These are phyloP conservation scores for Neurospora sp. DNA, from an alignment of 495 filamentous ascomycete species.

Conservation along the genomic window DNA sequence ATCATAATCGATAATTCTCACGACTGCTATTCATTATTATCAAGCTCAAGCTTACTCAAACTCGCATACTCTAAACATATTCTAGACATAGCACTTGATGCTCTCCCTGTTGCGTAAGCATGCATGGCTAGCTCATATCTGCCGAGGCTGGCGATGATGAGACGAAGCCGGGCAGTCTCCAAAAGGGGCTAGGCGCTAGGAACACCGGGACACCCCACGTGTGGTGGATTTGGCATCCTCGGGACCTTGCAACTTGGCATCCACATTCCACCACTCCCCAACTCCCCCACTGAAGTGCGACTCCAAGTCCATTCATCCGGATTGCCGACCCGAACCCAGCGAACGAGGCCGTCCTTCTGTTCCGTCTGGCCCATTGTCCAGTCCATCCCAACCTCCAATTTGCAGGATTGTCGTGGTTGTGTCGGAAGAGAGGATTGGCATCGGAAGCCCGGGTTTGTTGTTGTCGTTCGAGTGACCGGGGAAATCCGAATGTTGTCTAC, in stretches of 20 bases:
- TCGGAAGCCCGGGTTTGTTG: background rate
- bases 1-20: background rate
- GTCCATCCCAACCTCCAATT: background rate
- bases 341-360: background rate
- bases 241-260: background rate
- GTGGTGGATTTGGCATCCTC: background rate
- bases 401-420: background rate
- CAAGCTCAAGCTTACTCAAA: background rate
- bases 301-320: slow-evolving; percentile 19
- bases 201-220: background rate
- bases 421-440: background rate
- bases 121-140: background rate
- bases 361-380: background rate
- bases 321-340: slow-evolving; percentile 12
- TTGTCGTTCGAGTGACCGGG: background rate
- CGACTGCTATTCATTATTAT: background rate
- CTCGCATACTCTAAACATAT: background rate
- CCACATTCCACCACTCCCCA: background rate
- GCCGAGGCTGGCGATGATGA: background rate
- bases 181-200: background rate
- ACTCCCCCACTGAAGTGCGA: background rate
- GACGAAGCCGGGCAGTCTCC: background rate
- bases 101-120: background rate
- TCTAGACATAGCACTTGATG: background rate
- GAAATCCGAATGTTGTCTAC: background rate